Conservation (phyloP, 2,329 filamentous ascomycete species). For the Xylariaceae sp. region DNA sequence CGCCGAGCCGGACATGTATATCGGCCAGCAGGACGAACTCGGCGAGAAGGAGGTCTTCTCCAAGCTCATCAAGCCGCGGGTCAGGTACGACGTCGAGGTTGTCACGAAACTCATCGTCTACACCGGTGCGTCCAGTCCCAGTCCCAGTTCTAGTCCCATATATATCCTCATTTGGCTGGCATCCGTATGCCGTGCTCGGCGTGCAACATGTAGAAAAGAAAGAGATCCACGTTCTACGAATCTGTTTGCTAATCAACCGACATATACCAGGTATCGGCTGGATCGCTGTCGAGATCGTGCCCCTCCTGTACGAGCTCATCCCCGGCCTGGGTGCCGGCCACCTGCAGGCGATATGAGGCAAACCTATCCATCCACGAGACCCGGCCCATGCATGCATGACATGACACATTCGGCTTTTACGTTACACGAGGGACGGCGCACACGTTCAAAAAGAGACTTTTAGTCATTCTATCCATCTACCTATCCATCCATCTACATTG, state of each 20-base stretch:
- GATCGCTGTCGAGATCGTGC: slow-evolving; percentile 46
- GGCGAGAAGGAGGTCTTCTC: slow-evolving; percentile 83
- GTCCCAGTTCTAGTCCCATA: background rate
- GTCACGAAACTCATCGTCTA: slow-evolving; percentile 97
- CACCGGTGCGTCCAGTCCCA: slow-evolving; percentile 62
- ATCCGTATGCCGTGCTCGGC: no score
- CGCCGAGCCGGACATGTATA: slow-evolving; percentile 39
- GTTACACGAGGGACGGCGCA: no score
- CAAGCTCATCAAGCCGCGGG: slow-evolving; percentile 79
- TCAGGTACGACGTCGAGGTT: slow-evolving; percentile 97
- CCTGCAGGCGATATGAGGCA: slow-evolving; percentile 28
- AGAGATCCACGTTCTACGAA: no score
- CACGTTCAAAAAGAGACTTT: no score
- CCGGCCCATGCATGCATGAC: no score
- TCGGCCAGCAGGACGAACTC: slow-evolving; percentile 52
- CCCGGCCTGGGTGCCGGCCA: slow-evolving; percentile 41
- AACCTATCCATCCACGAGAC: no score
- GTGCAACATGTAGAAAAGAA: no score
- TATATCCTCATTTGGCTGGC: no score
- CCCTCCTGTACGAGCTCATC: slow-evolving; percentile 46
- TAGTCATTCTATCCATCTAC: no score
- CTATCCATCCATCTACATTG: no score
- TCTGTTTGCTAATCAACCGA: background rate
- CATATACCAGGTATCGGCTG: slow-evolving; percentile 36
- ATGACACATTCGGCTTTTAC: no score